Evolutionary conservation across 345 rosid genomes (phyloP).

Genomic region (Gossypium anomalum): DNA sequence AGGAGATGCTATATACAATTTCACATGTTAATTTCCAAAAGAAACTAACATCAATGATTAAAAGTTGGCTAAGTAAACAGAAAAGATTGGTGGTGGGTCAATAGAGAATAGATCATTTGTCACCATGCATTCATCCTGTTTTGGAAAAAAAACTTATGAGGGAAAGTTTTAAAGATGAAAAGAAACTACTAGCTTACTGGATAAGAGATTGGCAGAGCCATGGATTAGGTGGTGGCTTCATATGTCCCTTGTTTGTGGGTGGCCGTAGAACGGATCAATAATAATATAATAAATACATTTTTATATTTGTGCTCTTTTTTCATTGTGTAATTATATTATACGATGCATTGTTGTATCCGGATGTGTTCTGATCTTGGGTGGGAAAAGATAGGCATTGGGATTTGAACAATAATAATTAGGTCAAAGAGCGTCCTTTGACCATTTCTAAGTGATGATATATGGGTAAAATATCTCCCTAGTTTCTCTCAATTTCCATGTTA

Average conservation of each 20-base stretch:
- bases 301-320: too few relatives aligned
- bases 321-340: too few relatives aligned
- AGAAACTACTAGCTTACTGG: not conserved
- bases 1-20: not conserved
- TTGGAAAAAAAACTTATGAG: not conserved
- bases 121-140: not conserved
- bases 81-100: not conserved
- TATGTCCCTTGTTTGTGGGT: too few relatives aligned
- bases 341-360: not conserved
- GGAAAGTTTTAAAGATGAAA: not conserved
- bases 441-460: not conserved
- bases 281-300: too few relatives aligned
- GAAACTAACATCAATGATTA: not conserved
- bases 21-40: not conserved
- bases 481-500: too few relatives aligned
- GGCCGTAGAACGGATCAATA: too few relatives aligned
- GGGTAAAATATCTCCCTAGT: too few relatives aligned
- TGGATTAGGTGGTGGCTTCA: too few relatives aligned
- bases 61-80: not conserved
- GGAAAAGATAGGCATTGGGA: conserved; percentile 12
- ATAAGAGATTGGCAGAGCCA: too few relatives aligned
- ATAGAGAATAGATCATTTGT: not conserved
- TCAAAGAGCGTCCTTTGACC: not conserved
- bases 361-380: not conserved
- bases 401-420: conserved; percentile 3